Base-by-base conservation (phyloP, 768 basidiomycete genomes). In the Naganishia kalamii region DNA sequence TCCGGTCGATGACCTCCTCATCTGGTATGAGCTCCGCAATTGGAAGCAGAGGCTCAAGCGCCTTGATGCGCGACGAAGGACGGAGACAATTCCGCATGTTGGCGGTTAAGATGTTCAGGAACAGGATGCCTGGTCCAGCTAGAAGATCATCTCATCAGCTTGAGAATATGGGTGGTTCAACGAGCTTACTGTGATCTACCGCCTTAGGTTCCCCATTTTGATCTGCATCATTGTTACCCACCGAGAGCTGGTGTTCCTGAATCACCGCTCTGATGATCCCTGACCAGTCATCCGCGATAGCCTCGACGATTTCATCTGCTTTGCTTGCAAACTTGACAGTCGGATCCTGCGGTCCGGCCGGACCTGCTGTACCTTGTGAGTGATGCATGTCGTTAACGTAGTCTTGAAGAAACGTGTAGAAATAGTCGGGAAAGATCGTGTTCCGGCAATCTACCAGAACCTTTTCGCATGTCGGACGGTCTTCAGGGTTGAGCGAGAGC, bases 391-490 rank as follows among this genome's bases (percentile, higher is more conserved):
- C 75, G 90, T 86, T 3, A n/a, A 86, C 84, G 70, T 96, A 97
- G 70, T 88, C 89, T 75, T 93, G 89, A 11, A 98, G 82, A 80
- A 94, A 97, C 2, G 91, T 88, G 79, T 96, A 97, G 78, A 98
- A 98, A 32, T 85, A 86, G 71, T 93, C 91, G 0, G 94, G 92
- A 68, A 98, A 89, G 50, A 93, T 86, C 10, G 83, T 83, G 0
- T 86, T 89, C 48, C 90, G 84, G 3, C 86, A 88, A 0, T 81
- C 84, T 29, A 88, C 85, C 41, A 98, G 80, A 7, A 92, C 80
- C 1, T 82, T 83, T 71, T 90, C 88, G 75, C 94, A 97, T 0
- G 88, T 84, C 2, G 91, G 91, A 13, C 96, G 84, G 2, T 83
- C 80, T 0, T 81, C 69, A 0, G 93, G 88, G 66, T 93, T 86